phyloP scores from a whole-genome alignment of 164 flowering plant species.

The Vitis vinifera region ASM3070453v1 NC_081819.1:16578001-16578500 shows the following conservation, averaged over 20 bases:
- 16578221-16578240: no score
- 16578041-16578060: no score
- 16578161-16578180: no score
- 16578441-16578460: conserved; percentile 76
- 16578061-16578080: no score
- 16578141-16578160: no score
- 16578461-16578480: conserved; percentile 82
- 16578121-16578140: no score
- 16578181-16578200: no score
- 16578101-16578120: no score
- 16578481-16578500: conserved; percentile 98
- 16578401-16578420: conserved; percentile 79
- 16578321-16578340: background rate
- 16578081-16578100: no score
- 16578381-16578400: conserved; percentile 89
- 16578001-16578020: no score
- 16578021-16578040: no score
- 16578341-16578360: conserved; percentile 27
- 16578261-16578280: background rate
- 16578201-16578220: no score
- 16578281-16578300: background rate
- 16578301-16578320: background rate
- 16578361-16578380: conserved; percentile 85
- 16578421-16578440: conserved; percentile 82
- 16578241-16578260: background rate